These are phyloP conservation scores for Fomitiporia mediterranea DNA, from an alignment of 1,284 basidiomycete genomes.

Conservation along the genomic window DNA sequence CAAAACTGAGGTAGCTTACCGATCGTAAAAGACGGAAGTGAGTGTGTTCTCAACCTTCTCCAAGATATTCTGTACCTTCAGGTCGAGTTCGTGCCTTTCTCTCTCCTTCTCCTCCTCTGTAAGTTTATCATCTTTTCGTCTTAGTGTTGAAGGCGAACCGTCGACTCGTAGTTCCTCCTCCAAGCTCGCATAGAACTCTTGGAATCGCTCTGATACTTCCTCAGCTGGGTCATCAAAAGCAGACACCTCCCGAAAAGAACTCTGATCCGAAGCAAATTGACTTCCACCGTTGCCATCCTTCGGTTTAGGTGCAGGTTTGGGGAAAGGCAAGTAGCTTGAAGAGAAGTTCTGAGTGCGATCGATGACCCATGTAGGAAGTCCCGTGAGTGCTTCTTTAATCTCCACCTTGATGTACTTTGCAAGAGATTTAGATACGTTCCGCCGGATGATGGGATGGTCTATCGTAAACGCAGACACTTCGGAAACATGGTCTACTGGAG, in stretches of 20 bases:
- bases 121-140: constrained; percentile 27
- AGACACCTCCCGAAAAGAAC: constrained; percentile 28
- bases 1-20: constrained; percentile 40
- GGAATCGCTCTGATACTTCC: constrained; percentile 55
- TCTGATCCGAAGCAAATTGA: constrained; percentile 12
- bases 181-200: constrained; percentile 67
- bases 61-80: constrained; percentile 49
- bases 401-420: constrained; percentile 54
- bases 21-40: constrained; percentile 69
- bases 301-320: constrained; percentile 30
- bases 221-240: constrained; percentile 42
- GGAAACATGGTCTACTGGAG: constrained; percentile 34
- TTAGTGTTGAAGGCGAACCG: constrained; percentile 26
- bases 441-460: constrained; percentile 44
- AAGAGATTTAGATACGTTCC: constrained; percentile 56
- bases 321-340: constrained; percentile 44
- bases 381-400: constrained; percentile 46
- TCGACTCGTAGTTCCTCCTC: constrained; percentile 46
- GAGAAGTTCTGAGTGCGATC: constrained; percentile 60
- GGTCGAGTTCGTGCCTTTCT: constrained; percentile 34
- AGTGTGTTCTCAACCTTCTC: constrained; percentile 70
- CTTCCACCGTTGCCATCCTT: not conserved
- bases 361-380: constrained; percentile 56
- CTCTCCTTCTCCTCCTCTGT: constrained; percentile 31
- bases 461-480: constrained; percentile 59